Conservation (phyloP, 2,329 filamentous ascomycete species). For the Aureobasidium subglaciale region DNA sequence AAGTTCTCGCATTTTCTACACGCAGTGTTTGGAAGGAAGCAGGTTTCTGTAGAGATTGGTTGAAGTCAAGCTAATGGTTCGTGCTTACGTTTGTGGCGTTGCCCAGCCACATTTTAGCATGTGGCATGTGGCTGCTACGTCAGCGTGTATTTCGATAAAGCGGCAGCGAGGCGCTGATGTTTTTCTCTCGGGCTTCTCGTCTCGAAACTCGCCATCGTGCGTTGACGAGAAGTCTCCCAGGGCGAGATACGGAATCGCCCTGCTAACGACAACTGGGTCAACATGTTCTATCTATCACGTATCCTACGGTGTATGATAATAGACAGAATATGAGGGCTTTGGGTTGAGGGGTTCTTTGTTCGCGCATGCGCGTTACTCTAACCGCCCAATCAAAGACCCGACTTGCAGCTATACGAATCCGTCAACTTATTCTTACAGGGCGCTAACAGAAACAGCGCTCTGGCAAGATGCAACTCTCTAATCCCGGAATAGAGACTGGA, state of each 20-base stretch:
- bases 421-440: constrained; percentile 14
- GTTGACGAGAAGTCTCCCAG: constrained; percentile 7
- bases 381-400: constrained; percentile 11
- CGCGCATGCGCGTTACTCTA: constrained; percentile 5
- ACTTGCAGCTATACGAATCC: constrained; percentile 10
- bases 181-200: constrained; percentile 13
- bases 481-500: constrained; percentile 37
- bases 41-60: not conserved
- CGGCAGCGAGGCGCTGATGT: constrained; percentile 3
- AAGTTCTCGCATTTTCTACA: not conserved
- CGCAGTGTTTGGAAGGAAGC: not conserved
- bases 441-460: constrained; percentile 27
- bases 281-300: not conserved
- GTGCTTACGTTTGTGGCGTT: not conserved
- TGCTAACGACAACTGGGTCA: constrained; percentile 10
- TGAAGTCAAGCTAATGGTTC: not conserved
- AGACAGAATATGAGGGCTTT: constrained; percentile 8
- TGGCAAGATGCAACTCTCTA: constrained; percentile 28
- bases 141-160: constrained; percentile 5
- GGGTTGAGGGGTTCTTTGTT: constrained; percentile 13
- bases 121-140: constrained; percentile 1
- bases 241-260: constrained; percentile 14
- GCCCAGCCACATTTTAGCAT: not conserved
- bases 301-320: not conserved
- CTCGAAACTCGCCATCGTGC: constrained; percentile 10